phyloP scores from a whole-genome alignment of 2,329 filamentous ascomycete genomes.

The Calonectria pteridis region DNA sequence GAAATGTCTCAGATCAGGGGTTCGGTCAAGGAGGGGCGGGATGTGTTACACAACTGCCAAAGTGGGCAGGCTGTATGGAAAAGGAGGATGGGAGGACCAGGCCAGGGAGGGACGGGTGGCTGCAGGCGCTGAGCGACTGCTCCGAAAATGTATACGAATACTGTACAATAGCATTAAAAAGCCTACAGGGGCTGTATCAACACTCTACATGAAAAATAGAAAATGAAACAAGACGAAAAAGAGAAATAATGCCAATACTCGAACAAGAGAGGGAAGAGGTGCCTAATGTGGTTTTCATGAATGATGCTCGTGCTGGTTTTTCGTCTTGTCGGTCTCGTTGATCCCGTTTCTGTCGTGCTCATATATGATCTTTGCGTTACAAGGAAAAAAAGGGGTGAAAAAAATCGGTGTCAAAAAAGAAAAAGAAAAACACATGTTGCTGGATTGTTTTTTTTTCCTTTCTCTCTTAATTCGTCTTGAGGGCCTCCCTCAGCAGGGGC shows the following conservation, averaged over 20 bases:
- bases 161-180: conserved; percentile 23
- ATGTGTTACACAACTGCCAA: not conserved
- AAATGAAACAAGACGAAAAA: not conserved
- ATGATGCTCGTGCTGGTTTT: not conserved
- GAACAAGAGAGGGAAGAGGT: not conserved
- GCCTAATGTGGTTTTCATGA: not conserved
- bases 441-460: not conserved
- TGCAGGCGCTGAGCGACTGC: conserved; percentile 14
- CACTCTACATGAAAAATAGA: conserved; percentile 17
- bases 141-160: conserved; percentile 14
- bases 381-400: not conserved
- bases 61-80: not conserved
- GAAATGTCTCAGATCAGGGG: not conserved
- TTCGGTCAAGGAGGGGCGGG: not conserved
- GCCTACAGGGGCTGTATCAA: conserved; percentile 22
- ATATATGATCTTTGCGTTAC: conserved; percentile 4
- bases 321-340: conserved; percentile 2
- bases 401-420: too few species aligned
- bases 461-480: conserved; percentile 49
- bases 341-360: not conserved
- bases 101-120: conserved; percentile 3
- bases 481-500: conserved; percentile 71
- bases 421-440: not conserved
- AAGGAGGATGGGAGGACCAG: conserved; percentile 8
- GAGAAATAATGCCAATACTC: conserved; percentile 12